Conservation (phyloP, 2,329 filamentous ascomycete species). For the Aspergillus fructus region DNA sequence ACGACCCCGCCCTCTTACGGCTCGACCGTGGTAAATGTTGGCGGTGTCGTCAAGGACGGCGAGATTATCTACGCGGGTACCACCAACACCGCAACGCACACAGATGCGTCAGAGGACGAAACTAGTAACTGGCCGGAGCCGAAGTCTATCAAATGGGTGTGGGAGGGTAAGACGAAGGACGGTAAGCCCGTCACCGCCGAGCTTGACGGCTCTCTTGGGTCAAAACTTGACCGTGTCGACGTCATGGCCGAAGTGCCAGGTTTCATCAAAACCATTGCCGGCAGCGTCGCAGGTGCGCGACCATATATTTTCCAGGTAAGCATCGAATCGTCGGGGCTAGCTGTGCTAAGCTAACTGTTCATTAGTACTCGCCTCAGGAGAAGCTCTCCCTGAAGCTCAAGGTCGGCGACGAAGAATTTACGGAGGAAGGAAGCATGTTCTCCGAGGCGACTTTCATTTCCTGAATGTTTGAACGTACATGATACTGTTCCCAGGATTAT, state of each 20-base stretch:
- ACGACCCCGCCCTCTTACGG: conserved; percentile 93
- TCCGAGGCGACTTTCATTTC: conserved; percentile 97
- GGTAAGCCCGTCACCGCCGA: conserved; percentile 69
- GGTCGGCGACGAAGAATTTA: conserved; percentile 73
- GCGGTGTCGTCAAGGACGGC: conserved; percentile 76
- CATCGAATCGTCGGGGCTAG: conserved; percentile 9
- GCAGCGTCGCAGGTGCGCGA: conserved; percentile 83
- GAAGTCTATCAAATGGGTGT: conserved; percentile 69
- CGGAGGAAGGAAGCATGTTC: conserved; percentile 77
- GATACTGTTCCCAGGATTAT: conserved; percentile 21
- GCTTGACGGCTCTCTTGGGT: conserved; percentile 67
- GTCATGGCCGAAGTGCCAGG: conserved; percentile 95
- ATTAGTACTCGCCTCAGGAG: conserved; percentile 66
- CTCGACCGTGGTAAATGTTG: conserved; percentile 77
- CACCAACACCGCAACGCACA: conserved; percentile 66
- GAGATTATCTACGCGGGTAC: conserved; percentile 74
- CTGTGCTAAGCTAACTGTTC: conserved; percentile 17
- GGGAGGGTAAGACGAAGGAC: conserved; percentile 76
- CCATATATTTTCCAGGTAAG: conserved; percentile 95
- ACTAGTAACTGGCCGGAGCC: conserved; percentile 91
- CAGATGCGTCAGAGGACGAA: conserved; percentile 66
- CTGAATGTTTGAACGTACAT: conserved; percentile 39
- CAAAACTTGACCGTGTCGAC: conserved; percentile 78
- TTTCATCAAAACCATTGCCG: conserved; percentile 92
- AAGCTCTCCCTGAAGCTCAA: conserved; percentile 78